phyloP scores from a whole-genome alignment of 306 rosid genomes.

The Gastrolobium bilobum region DNA sequence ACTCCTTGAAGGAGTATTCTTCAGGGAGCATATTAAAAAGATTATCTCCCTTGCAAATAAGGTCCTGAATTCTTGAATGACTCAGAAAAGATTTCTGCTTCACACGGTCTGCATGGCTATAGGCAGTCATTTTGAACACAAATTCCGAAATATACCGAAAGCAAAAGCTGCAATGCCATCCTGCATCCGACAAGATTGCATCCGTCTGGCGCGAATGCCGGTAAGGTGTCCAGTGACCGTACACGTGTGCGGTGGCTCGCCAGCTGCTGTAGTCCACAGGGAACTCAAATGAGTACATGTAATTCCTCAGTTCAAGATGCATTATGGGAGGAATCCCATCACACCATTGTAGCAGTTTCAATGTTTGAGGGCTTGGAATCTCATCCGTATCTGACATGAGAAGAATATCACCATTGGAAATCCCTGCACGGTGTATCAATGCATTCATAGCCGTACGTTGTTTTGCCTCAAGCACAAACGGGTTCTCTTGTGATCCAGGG shows the following conservation, averaged over 20 bases:
- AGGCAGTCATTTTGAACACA: constrained; percentile 92
- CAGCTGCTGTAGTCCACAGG: constrained; percentile 93
- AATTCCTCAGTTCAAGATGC: constrained; percentile 90
- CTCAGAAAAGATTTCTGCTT: constrained; percentile 64
- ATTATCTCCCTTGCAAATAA: constrained; percentile 79
- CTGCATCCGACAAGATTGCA: constrained; percentile 75
- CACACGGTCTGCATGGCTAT: constrained; percentile 96
- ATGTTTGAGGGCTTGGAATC: constrained; percentile 84
- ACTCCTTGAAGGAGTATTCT: constrained; percentile 79
- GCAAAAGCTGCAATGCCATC: constrained; percentile 99
- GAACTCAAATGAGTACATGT: constrained; percentile 93
- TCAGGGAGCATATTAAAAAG: constrained; percentile 93
- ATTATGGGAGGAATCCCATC: constrained; percentile 80
- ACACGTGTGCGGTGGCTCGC: constrained; percentile 80
- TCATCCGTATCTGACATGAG: constrained; percentile 89
- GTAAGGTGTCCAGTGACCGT: constrained; percentile 61
- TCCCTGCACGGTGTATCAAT: constrained; percentile 68
- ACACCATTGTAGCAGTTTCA: constrained; percentile 91
- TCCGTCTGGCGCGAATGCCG: constrained; percentile 75
- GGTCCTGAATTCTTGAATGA: constrained; percentile 74
- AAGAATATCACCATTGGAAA: constrained; percentile 71
- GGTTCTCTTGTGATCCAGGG: constrained; percentile 62
- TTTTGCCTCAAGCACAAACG: constrained; percentile 69
- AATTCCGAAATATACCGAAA: constrained; percentile 75
- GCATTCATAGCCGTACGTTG: constrained; percentile 79